A percentile compares a stretch with the other conserved stretches of the same genome.
Evolutionary conservation across 2,329 filamentous ascomycete genomes (phyloP).

Genomic region (Nemania sp.): DNA sequence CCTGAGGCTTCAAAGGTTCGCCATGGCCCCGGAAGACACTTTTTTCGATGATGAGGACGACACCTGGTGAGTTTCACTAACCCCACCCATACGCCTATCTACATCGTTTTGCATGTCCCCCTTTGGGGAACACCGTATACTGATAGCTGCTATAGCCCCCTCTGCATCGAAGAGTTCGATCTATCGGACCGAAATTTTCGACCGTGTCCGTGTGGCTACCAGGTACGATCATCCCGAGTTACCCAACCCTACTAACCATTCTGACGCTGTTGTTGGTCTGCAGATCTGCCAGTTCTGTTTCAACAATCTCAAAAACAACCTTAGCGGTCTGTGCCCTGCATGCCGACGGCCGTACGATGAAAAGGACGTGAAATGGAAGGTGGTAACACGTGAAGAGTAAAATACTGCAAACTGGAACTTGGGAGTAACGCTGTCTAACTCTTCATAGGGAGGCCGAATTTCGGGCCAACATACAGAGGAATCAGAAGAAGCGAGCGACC

Average conservation of each 20-base stretch:
- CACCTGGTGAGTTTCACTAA: conserved; percentile 58
- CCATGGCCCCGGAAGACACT: conserved; percentile 70
- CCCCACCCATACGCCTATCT: conserved; percentile 12
- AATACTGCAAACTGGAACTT: conserved; percentile 30
- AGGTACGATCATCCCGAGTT: conserved; percentile 62
- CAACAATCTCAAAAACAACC: conserved; percentile 98
- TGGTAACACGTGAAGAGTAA: conserved; percentile 94
- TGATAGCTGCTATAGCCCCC: conserved; percentile 65
- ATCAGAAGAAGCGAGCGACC: conserved; percentile 87
- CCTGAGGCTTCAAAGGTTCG: conserved; percentile 29
- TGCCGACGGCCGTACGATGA: conserved; percentile 96
- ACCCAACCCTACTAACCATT: conserved; percentile 22
- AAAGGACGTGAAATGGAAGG: conserved; percentile 95
- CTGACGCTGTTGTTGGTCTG: conserved; percentile 11
- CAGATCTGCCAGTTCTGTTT: conserved; percentile 99
- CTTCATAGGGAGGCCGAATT: conserved; percentile 69
- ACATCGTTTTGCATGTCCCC: conserved; percentile 2
- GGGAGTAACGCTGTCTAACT: conserved; percentile 33
- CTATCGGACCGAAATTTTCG: conserved; percentile 96
- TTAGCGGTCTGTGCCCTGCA: conserved; percentile 97
- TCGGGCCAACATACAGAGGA: conserved; percentile 79
- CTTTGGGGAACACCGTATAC: conserved; percentile 26
- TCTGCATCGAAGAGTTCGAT: conserved; percentile 99
- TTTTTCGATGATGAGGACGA: conserved; percentile 76
- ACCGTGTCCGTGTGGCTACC: conserved; percentile 96